Base-by-base conservation (phyloP, 768 basidiomycete species). In the Trametes sanguinea region DNA sequence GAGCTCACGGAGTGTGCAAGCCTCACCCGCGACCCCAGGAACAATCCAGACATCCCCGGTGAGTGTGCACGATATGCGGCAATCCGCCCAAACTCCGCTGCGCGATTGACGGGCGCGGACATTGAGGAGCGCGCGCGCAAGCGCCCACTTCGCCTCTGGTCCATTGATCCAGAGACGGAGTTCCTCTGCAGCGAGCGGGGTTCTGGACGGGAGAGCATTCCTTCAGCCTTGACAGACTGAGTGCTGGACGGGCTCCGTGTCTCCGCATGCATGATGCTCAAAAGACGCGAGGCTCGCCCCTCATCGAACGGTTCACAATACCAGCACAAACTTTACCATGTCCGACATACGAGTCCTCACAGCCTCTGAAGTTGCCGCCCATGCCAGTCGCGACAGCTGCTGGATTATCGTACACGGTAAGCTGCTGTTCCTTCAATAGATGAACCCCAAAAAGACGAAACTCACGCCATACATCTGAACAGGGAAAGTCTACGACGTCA, bases 381-480 rank as follows among this genome's bases (percentile, higher is more conserved):
- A 86, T 64, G 82, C 81, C 60, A 78, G 72, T 43, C 75, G 86
- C 10, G 81, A 88, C 52, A 84, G 81, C 64, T 88, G 87, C 66
- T 90, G 88, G 88, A 91, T 93, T 62, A 90, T 94, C 57, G 88
- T 94, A 3, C 90, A 93, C 66, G 88, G 90, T 67, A 33, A 65
- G 60, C 51, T 6, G 14, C 11, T 6, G 7, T 22, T 13, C 27
- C 37, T 42, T n/a, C 29, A 7, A 45, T 30, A 29, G 40, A 14
- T 16, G 13, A 33, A 87, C 63, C n/a, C 37, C 77, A 67, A 16
- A 4, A 27, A 14, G 33, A 6, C 17, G 17, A 33, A 22, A 17
- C 58, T 22, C 11, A 53, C 17, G n/a, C 35, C 27, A 27, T 11
- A 13, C 6, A 1, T 33, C 33, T 2, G 22, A 16, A 29, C 32